These are phyloP conservation scores for Puccinia sorghi DNA, from an alignment of 1,284 basidiomycete genomes.

Conservation along the genomic window DNA sequence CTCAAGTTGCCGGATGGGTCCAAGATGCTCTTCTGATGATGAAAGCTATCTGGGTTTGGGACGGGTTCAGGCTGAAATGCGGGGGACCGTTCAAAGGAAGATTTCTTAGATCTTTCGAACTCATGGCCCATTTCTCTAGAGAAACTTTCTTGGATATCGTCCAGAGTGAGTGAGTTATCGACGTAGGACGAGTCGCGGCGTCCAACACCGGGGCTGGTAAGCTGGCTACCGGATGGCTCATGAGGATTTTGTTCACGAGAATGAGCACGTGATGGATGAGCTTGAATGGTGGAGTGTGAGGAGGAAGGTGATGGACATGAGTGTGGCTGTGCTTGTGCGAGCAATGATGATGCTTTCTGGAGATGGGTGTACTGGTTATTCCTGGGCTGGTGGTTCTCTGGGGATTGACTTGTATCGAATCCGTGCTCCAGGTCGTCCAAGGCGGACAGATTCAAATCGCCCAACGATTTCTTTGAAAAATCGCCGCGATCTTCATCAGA, in stretches of 20 bases:
- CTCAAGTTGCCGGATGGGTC: background rate
- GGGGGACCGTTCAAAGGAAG: conserved; percentile 7
- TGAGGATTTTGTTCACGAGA: background rate
- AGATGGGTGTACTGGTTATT: background rate
- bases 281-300: conserved; percentile 43
- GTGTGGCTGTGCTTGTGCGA: background rate
- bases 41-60: background rate
- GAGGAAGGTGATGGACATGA: conserved; percentile 27
- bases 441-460: conserved; percentile 19
- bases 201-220: conserved; percentile 44
- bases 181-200: conserved; percentile 41
- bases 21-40: background rate
- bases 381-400: background rate
- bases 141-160: conserved; percentile 14
- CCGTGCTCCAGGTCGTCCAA: conserved; percentile 22
- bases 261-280: conserved; percentile 8
- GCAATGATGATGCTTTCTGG: background rate
- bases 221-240: conserved; percentile 7
- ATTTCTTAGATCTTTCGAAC: conserved; percentile 3
- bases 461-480: conserved; percentile 35
- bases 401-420: conserved; percentile 20
- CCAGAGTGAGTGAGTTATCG: conserved; percentile 20
- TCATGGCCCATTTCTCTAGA: conserved; percentile 13
- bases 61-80: conserved; percentile 27
- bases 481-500: background rate